A percentile compares a stretch with the other conserved stretches of the same genome.
These are phyloP conservation scores for Pontederia paniculata DNA, from an alignment of 176 grass and related monocot species.

Conservation along the genomic window DNA sequence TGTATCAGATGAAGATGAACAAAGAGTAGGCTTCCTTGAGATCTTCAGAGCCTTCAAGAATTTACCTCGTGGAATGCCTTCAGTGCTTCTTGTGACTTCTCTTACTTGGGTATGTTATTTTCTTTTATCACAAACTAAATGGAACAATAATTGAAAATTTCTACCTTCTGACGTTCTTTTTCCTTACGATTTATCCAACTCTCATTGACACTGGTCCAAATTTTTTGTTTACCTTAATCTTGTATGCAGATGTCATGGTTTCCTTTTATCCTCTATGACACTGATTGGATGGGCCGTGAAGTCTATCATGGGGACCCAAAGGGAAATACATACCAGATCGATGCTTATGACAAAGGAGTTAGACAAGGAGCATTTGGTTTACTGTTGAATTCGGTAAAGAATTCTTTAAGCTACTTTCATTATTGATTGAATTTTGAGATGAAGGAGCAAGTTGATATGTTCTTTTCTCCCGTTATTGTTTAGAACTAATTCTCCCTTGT, in stretches of 20 bases:
- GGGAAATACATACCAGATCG: slow-evolving; percentile 26
- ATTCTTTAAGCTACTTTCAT: too few species aligned
- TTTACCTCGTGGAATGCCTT: slow-evolving; percentile 70
- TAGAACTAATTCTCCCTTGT: background rate
- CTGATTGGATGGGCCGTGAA: slow-evolving; percentile 98
- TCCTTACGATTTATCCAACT: too few species aligned
- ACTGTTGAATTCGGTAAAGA: slow-evolving; percentile 73
- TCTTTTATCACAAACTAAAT: background rate
- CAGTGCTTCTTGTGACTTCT: slow-evolving; percentile 71
- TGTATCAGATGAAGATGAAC: background rate
- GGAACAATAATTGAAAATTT: background rate
- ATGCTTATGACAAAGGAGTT: slow-evolving; percentile 57
- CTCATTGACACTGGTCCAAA: background rate
- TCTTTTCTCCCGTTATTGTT: background rate
- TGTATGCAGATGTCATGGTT: slow-evolving; percentile 66
- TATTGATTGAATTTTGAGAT: background rate
- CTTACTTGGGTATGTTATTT: slow-evolving; percentile 61
- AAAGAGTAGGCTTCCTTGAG: slow-evolving; percentile 2
- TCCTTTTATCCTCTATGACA: slow-evolving; percentile 90
- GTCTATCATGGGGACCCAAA: slow-evolving; percentile 80
- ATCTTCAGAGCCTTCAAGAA: slow-evolving; percentile 53
- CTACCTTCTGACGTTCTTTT: background rate
- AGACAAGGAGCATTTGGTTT: slow-evolving; percentile 65
- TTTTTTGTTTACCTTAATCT: background rate
- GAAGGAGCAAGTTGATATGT: background rate